Evolutionary conservation across 140 eudicot species (phyloP), one percentile per base, ranked within the genome.

Genomic region (Stevia rebaudiana): DNA sequence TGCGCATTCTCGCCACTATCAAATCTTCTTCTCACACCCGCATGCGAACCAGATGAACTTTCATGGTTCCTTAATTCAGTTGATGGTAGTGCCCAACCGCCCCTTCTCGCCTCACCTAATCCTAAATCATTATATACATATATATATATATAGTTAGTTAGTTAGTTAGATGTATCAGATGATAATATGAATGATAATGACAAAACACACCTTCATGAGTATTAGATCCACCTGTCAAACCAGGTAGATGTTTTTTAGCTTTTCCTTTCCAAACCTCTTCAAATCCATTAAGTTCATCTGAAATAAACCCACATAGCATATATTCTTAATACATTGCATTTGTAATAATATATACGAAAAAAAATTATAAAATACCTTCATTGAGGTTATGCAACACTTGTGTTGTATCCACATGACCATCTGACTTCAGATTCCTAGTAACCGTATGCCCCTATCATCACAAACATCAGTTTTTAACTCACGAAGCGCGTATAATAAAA

Each of bases 251-350:
- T 68, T 77, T 77, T 65, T 72, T 72, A 50, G 98, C 85, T 62
- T 69, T 83, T 70, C 91, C 86, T 59, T 83, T 79, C 98, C 98
- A 91, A 28, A 80, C 71, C 66, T 87, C 82, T 61, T 91, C 98
- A 79, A 91, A 91, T 13, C 85, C 81, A 57, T 58, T 48, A 67
- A 92, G 81, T 61, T 92, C 98, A 71, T 81, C 98, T 92, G 69
- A 56, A 13, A 59, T 40, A 25, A 1, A 11, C 33, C 24, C 66
- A 15, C 11, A 61, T 61, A n/a, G 16, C 25, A 44, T 40, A 61
- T 28, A 15, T 31, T 48, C n/a, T 24, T 46, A 13, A 51, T 9
- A 16, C 1, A 63, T 47, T 9, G 22, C 1, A 63, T 47, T 10
- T 25, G 59, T 36, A 55, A 31, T 12, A n/a, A n/a, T n/a, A n/a